Conservation (phyloP, 2,329 filamentous ascomycete genomes). For the Escovopsis sp. region DNA sequence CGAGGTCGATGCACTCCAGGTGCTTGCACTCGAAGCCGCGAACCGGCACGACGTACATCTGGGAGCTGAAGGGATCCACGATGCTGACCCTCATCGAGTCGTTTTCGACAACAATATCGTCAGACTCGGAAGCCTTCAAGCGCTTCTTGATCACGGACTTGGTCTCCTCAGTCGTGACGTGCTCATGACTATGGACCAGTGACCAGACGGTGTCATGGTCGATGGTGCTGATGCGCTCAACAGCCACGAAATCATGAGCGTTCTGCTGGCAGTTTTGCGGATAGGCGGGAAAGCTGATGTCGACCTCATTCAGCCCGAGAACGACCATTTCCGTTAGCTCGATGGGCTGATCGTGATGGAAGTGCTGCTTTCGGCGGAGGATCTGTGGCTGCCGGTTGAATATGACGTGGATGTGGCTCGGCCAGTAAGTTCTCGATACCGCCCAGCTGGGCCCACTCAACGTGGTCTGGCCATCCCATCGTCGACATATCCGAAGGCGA, state of each 20-base stretch:
- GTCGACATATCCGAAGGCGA: slow-evolving; percentile 51
- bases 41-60: slow-evolving; percentile 55
- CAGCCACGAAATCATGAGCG: slow-evolving; percentile 41
- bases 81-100: slow-evolving; percentile 44
- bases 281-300: slow-evolving; percentile 28
- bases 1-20: slow-evolving; percentile 79
- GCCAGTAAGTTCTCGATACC: slow-evolving; percentile 53
- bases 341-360: slow-evolving; percentile 60
- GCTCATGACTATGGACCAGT: slow-evolving; percentile 20
- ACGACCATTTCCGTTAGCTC: slow-evolving; percentile 52
- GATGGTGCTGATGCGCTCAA: slow-evolving; percentile 53
- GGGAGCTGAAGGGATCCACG: slow-evolving; percentile 50
- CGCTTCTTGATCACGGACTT: slow-evolving; percentile 40
- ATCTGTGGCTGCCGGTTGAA: slow-evolving; percentile 48
- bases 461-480: slow-evolving; percentile 5
- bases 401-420: slow-evolving; percentile 50
- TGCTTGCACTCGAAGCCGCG: slow-evolving; percentile 59
- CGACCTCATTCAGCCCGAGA: slow-evolving; percentile 47
- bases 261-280: slow-evolving; percentile 12
- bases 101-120: slow-evolving; percentile 47
- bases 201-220: slow-evolving; percentile 29
- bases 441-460: slow-evolving; percentile 44
- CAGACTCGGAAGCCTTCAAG: slow-evolving; percentile 24
- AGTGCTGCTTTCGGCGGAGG: slow-evolving; percentile 52
- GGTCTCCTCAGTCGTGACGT: slow-evolving; percentile 33